Percentiles rank a stretch among this genome's conserved stretches.
These are phyloP conservation scores for Suillus subluteus DNA, from an alignment of 768 basidiomycete species.

Conservation along the genomic window DNA sequence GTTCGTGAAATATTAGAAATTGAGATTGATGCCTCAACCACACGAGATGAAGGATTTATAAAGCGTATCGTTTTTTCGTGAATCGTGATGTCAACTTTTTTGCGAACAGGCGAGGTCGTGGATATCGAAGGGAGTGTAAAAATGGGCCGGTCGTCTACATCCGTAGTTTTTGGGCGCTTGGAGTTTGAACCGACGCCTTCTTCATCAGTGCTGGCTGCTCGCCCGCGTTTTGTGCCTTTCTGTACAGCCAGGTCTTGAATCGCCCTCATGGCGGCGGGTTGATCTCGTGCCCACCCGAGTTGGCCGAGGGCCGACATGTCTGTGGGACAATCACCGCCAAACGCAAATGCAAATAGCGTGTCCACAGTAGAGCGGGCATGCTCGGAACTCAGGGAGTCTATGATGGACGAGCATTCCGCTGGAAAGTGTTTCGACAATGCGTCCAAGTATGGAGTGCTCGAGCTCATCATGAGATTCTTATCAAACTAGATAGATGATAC, in stretches of 20 bases:
- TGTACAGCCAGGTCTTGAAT: constrained; percentile 19
- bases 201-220: constrained; percentile 23
- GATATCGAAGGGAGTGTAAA: constrained; percentile 70
- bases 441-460: constrained; percentile 31
- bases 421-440: constrained; percentile 26
- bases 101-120: constrained; percentile 73
- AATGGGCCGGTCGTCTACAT: constrained; percentile 44
- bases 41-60: constrained; percentile 51
- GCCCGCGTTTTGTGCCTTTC: constrained; percentile 26
- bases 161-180: constrained; percentile 25
- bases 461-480: constrained; percentile 1
- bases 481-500: neutral
- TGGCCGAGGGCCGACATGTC: constrained; percentile 14
- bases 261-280: constrained; percentile 27
- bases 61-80: constrained; percentile 55
- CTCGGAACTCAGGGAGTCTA: constrained; percentile 15
- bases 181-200: constrained; percentile 6
- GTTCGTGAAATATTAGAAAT: constrained; percentile 56
- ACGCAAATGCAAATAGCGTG: constrained; percentile 31
- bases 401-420: constrained; percentile 5
- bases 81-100: constrained; percentile 71
- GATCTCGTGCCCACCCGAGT: constrained; percentile 28
- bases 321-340: constrained; percentile 31
- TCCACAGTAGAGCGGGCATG: constrained; percentile 23
- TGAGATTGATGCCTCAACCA: constrained; percentile 53